phyloP scores from a whole-genome alignment of 176 grass and related monocot genomes.

The Puccinellia tenuiflora region DNA sequence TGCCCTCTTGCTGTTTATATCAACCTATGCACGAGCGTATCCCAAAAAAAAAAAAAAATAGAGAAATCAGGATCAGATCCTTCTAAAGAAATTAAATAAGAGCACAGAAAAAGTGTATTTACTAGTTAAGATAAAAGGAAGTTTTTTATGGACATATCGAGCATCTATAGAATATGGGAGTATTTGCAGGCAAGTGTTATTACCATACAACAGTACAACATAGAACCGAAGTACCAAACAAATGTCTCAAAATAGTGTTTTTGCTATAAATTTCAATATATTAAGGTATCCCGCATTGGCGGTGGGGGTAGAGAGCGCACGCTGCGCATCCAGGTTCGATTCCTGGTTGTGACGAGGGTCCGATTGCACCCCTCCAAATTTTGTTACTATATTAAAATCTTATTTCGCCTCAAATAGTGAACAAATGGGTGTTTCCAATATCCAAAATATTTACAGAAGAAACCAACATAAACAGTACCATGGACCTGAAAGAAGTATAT shows the following conservation, averaged over 20 bases:
- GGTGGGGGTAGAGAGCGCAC: not conserved
- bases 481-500: not conserved
- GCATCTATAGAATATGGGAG: not conserved
- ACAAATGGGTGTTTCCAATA: not conserved
- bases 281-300: not conserved
- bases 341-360: not conserved
- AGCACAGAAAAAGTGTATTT: not conserved
- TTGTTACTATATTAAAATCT: not conserved
- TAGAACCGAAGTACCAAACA: not conserved
- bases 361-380: not conserved
- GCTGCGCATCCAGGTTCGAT: not conserved
- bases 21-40: conserved; percentile 1
- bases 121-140: not conserved
- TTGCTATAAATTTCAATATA: not conserved
- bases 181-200: not conserved
- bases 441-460: not conserved
- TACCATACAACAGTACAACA: not conserved
- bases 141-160: not conserved
- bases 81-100: not conserved
- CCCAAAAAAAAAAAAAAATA: not conserved
- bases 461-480: not conserved
- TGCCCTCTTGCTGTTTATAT: conserved; percentile 3
- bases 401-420: not conserved
- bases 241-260: not conserved
- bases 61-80: not conserved